These are phyloP conservation scores for Roridomyces roridus DNA, from an alignment of 768 basidiomycete genomes.

Conservation along the genomic window DNA sequence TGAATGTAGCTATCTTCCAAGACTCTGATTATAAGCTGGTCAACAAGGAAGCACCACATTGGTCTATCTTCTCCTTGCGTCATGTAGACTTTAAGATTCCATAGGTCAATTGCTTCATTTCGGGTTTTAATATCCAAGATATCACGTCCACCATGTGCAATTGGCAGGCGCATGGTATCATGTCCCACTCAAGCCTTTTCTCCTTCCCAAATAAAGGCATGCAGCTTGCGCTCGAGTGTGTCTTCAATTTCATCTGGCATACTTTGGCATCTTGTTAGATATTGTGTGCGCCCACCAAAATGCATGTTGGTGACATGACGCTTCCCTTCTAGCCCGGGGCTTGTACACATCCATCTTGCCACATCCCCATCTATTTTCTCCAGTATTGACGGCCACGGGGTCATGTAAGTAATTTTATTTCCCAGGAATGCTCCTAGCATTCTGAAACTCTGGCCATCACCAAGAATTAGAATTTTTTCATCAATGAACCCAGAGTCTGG, in stretches of 20 bases:
- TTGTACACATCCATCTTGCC: background rate
- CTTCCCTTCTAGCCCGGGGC: conserved; percentile 20
- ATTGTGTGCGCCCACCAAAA: conserved; percentile 30
- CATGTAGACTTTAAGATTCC: conserved; percentile 3
- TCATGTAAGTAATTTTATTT: background rate
- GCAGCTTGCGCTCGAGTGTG: background rate
- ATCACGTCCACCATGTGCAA: background rate
- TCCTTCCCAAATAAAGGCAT: conserved; percentile 17
- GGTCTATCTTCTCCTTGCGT: background rate
- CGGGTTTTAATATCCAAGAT: background rate
- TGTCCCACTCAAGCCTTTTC: conserved; percentile 5
- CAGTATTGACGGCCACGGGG: conserved; percentile 6
- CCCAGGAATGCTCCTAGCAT: conserved; percentile 9
- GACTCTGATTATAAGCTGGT: background rate
- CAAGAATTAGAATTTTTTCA: background rate
- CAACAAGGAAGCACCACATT: conserved; percentile 6
- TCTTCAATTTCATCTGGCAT: conserved; percentile 29
- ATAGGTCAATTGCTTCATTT: conserved; percentile 10
- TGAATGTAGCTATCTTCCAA: conserved; percentile 5
- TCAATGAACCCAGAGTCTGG: background rate
- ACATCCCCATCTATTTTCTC: conserved; percentile 3
- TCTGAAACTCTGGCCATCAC: conserved; percentile 1
- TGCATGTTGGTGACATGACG: conserved; percentile 26
- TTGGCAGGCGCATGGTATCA: background rate
- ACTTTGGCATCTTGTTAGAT: conserved; percentile 28